These are phyloP conservation scores for Eucalyptus grandis DNA, from an alignment of 345 rosid species.

Conservation along the genomic window DNA sequence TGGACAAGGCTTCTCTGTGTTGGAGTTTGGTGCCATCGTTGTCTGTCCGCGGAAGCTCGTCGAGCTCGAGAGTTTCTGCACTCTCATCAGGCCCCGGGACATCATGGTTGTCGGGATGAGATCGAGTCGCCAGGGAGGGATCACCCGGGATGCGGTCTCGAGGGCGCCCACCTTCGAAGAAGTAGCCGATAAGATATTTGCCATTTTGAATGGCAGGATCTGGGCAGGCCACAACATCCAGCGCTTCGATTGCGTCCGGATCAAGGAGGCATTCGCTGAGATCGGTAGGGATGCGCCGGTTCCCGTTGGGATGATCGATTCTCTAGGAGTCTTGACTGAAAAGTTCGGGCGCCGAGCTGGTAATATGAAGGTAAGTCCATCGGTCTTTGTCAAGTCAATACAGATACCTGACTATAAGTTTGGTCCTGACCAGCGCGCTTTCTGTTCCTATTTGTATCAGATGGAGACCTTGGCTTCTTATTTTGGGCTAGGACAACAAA, in stretches of 20 bases:
- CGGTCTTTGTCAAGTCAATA: neutral
- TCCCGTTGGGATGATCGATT: conserved; percentile 70
- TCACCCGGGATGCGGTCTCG: conserved; percentile 50
- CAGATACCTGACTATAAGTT: too few relatives aligned
- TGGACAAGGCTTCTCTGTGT: conserved; percentile 49
- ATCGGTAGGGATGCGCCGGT: conserved; percentile 49
- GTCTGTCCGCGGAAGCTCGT: conserved; percentile 59
- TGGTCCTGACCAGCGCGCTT: neutral
- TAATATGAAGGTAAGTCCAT: conserved; percentile 63
- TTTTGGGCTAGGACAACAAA: conserved; percentile 88
- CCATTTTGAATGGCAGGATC: conserved; percentile 56
- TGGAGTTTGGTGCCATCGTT: conserved; percentile 83
- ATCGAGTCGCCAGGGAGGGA: conserved; percentile 58
- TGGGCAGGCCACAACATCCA: conserved; percentile 96
- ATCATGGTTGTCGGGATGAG: conserved; percentile 34
- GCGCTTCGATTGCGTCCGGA: conserved; percentile 74
- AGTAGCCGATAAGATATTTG: conserved; percentile 58
- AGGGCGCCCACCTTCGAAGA: conserved; percentile 55
- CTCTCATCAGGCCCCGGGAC: conserved; percentile 67
- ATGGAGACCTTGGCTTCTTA: conserved; percentile 89
- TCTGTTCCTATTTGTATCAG: conserved; percentile 5
- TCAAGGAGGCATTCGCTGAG: conserved; percentile 70
- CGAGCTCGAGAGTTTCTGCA: conserved; percentile 59
- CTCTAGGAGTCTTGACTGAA: conserved; percentile 51
- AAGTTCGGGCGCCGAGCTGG: conserved; percentile 92